Evolutionary conservation across 139 green algal genomes (phyloP).

Genomic region (Picochlorum sp.): DNA sequence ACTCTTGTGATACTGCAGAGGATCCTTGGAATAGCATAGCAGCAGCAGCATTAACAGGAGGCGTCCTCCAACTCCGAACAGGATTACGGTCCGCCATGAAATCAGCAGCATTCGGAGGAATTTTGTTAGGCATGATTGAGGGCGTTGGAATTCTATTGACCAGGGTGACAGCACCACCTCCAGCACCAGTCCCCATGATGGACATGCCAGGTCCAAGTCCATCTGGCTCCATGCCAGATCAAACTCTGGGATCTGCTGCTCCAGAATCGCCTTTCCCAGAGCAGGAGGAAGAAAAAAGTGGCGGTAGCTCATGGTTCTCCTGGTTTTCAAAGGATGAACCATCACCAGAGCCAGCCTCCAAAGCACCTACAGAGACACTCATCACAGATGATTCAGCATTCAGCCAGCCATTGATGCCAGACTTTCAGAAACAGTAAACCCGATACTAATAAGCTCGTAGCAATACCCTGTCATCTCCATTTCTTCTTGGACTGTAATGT

Average conservation of each 20-base stretch:
- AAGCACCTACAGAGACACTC: no score
- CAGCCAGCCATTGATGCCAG: no score
- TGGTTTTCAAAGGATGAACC: no score
- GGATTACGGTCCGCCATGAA: conserved; percentile 62
- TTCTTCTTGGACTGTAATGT: no score
- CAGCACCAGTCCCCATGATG: conserved; percentile 41
- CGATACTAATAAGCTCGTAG: no score
- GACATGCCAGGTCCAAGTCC: conserved; percentile 30
- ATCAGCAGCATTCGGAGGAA: conserved; percentile 85
- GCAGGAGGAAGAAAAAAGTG: neutral
- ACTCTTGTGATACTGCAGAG: conserved; percentile 47
- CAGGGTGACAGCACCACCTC: conserved; percentile 73
- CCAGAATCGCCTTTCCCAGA: neutral
- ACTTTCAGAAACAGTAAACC: no score
- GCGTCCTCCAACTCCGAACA: conserved; percentile 84
- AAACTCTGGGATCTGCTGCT: neutral
- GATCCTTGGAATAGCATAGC: conserved; percentile 98
- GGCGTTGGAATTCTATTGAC: conserved; percentile 91
- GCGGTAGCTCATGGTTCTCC: neutral
- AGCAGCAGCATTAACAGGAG: conserved; percentile 76
- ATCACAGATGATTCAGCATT: no score
- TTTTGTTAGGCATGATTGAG: conserved; percentile 95
- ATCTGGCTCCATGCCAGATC: neutral
- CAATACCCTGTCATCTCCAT: no score
- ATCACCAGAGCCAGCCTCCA: no score